These are phyloP conservation scores for Theobroma cacao DNA, from an alignment of 345 rosid species.

Conservation along the genomic window DNA sequence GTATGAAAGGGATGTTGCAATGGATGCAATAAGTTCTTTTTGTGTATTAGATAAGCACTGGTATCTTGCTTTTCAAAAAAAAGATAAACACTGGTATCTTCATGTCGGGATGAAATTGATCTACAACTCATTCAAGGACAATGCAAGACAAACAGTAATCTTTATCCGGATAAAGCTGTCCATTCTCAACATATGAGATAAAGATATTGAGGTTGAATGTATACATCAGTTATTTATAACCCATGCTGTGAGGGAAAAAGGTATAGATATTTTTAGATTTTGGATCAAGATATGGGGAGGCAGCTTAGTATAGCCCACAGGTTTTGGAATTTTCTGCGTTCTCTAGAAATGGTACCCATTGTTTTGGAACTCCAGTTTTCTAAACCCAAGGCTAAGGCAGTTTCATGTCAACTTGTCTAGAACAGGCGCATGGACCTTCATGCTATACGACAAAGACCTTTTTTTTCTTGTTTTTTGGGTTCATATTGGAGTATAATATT, in stretches of 20 bases:
- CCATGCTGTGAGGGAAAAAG: background rate
- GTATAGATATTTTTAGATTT: background rate
- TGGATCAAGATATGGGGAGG: background rate
- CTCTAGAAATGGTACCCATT: background rate
- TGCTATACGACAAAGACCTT: background rate
- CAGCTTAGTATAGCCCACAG: background rate
- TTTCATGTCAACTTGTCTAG: background rate
- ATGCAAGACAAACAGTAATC: background rate
- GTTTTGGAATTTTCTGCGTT: background rate
- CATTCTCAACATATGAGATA: background rate
- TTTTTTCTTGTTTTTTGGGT: background rate
- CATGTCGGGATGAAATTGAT: background rate
- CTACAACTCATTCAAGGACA: background rate
- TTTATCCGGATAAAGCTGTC: background rate
- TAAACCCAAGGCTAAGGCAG: constrained; percentile 8
- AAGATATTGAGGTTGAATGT: background rate
- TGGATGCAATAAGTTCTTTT: too few species aligned
- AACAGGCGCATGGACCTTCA: background rate
- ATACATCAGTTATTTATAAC: background rate
- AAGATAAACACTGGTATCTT: background rate
- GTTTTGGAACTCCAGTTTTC: constrained; percentile 15
- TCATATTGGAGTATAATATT: background rate
- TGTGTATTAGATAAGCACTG: background rate
- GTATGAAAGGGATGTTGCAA: too few species aligned
- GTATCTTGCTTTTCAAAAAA: too few species aligned